phyloP scores from a whole-genome alignment of 2,329 filamentous ascomycete genomes.

The Diaporthe sp. region DNA sequence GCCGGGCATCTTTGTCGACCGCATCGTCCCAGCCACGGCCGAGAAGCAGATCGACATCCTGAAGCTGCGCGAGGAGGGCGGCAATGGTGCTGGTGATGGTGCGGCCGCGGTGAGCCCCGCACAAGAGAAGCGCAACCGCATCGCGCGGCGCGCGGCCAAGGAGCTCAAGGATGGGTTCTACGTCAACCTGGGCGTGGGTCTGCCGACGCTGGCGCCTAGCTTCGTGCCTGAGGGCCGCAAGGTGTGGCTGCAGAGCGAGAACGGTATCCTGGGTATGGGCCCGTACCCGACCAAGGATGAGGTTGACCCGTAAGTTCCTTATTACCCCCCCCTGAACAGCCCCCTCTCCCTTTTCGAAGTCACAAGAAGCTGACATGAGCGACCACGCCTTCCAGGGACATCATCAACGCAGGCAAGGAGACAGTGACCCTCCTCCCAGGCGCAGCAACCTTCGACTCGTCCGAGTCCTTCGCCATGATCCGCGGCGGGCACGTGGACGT shows the following conservation, averaged over 20 bases:
- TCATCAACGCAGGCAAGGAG: conserved; percentile 90
- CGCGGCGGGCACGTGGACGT: conserved; percentile 86
- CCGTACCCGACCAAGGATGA: conserved; percentile 79
- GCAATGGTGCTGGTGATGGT: conserved; percentile 46
- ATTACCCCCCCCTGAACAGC: no score
- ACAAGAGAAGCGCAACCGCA: conserved; percentile 71
- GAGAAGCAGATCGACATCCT: conserved; percentile 79
- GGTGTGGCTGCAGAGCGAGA: conserved; percentile 89
- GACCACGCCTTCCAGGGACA: conserved; percentile 58
- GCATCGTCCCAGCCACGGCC: conserved; percentile 79
- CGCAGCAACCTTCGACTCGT: conserved; percentile 80
- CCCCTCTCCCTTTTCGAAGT: not conserved
- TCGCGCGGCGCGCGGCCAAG: conserved; percentile 80
- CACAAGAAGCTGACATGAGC: not conserved
- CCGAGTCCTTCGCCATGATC: conserved; percentile 90
- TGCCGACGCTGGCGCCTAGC: conserved; percentile 85
- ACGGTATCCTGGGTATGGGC: conserved; percentile 86
- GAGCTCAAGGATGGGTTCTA: conserved; percentile 85
- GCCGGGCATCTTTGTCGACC: conserved; percentile 84
- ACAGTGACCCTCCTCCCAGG: conserved; percentile 84
- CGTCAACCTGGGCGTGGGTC: conserved; percentile 82
- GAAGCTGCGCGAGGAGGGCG: conserved; percentile 62
- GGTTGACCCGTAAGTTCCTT: conserved; percentile 67
- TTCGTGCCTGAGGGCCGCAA: conserved; percentile 75
- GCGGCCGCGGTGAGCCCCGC: conserved; percentile 54